Base-by-base conservation (phyloP, 2,329 filamentous ascomycete genomes). In the Claviceps humidiphila region DNA sequence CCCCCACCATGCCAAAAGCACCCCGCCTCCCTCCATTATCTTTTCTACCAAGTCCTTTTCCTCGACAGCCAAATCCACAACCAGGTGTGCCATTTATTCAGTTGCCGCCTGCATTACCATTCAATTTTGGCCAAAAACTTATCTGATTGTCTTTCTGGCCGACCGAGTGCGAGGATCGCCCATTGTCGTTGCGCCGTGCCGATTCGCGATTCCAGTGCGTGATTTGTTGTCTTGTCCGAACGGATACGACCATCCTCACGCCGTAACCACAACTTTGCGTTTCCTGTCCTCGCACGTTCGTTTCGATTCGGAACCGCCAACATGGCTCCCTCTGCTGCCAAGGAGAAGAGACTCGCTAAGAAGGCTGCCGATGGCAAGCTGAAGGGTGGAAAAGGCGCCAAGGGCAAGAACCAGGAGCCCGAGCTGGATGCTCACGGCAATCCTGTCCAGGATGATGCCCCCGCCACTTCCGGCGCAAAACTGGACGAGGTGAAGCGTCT, bases 401-500 rank as follows among this genome's bases (percentile, higher is more conserved):
- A 84, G 73, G 75, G 79, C 58, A 87, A 85, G 65, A 85, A 84
- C 62, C 85, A 91, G 60, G 84, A 85, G 57, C 72, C 77, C 53
- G 67, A 82, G 61, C 71, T 84, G 58, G 84, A 89, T 62, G 81
- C 69, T 57, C 72, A 84, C 63, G 81, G 80, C 64, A 76, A 76
- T 57, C 69, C 69, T 53, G 61, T 75, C 62, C 71, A 73, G 55
- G 69, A 74, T 46, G 84, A 86, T 51, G 77, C 79, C 61, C 80
- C 84, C 58, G 85, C 84, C 55, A 88, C 83, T 59, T 76, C 81
- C 55, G 78, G 76, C 61, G 80, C 83, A 61, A 88, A 91, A 75
- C 72, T 84, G 69, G 82, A 85, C 60, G 85, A 85, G 66, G 84
- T 96, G 58, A 86, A 89, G 75, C 89, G 89, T 68, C 79, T 98